Evolutionary conservation across 495 filamentous ascomycete species (phyloP).

Genomic region (Trichodelitschia bisporula): DNA sequence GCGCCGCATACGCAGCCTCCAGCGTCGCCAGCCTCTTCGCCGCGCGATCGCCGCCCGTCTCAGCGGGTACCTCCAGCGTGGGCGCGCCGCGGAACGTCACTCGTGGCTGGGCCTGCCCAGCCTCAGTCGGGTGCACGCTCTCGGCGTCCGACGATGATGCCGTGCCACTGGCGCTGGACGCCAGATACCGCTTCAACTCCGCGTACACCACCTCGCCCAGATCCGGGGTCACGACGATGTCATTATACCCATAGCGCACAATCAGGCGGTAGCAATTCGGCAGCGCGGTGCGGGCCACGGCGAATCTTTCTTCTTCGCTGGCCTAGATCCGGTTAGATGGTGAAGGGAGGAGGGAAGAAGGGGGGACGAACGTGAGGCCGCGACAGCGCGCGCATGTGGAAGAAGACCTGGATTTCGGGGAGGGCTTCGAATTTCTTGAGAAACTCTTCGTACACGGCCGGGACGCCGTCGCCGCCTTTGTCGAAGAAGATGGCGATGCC

Average conservation of each 20-base stretch:
- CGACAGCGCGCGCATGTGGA: slow-evolving; percentile 14
- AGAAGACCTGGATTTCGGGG: slow-evolving; percentile 14
- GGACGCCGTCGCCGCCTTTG: slow-evolving; percentile 14
- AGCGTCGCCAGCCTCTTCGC: slow-evolving; percentile 11
- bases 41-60: slow-evolving; percentile 14
- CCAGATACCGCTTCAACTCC: slow-evolving; percentile 29
- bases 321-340: too few relatives aligned
- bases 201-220: slow-evolving; percentile 33
- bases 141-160: background rate
- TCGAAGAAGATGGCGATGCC: slow-evolving; percentile 17
- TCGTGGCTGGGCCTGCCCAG: too few relatives aligned
- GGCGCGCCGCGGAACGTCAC: too few relatives aligned
- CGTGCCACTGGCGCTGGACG: slow-evolving; percentile 11
- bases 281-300: slow-evolving; percentile 21
- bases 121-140: slow-evolving; percentile 4
- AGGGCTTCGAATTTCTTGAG: slow-evolving; percentile 12
- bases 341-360: too few relatives aligned
- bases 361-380: slow-evolving; percentile 10
- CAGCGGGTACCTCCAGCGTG: background rate
- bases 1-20: slow-evolving; percentile 30
- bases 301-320: slow-evolving; percentile 25
- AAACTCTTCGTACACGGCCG: slow-evolving; percentile 14
- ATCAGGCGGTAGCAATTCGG: slow-evolving; percentile 40
- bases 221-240: slow-evolving; percentile 36
- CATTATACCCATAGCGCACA: slow-evolving; percentile 44